Base-by-base conservation (phyloP, 2,329 filamentous ascomycete species). In the Beauveria scarabaeidicola region DNA sequence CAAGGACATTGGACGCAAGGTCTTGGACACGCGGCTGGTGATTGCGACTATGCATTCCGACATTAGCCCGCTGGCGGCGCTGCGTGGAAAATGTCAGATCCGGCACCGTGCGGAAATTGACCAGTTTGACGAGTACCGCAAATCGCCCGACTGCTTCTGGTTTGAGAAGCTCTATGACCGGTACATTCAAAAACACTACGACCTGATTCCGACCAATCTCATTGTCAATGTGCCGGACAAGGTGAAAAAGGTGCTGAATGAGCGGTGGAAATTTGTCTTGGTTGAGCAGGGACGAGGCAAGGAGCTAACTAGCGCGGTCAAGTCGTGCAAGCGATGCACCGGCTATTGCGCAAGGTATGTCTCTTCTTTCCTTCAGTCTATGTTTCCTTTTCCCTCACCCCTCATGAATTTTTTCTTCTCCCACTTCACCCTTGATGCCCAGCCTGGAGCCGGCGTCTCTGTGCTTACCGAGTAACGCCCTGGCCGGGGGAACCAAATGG, bases 31-130 rank as follows among this genome's bases (percentile, higher is more conserved):
- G 61, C 89, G 94, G 63, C 81, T 93, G 68, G 85, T 99, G 56
- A 97, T 93, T 75, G 93, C 91, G 63, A 96, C 94, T 32, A 99
- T 99, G 94, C 94, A 99, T 74, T 97, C 94, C 27, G 94, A 99
- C 77, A 88, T 91, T 63, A 96, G 91, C 71, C 94, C 94, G 61
- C 80, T 99, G 68, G 91, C 91, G 54, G 91, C 94, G 50, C 79
- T 99, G 66, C 90, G 94, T 69, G 94, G 94, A 66, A 96, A 95
- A 77, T 97, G 93, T 74, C 85, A 87, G 64, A 94, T 99, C 72
- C 82, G 84, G 72, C 94, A 99, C 77, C 86, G 90, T 66, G 89
- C 86, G 64, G 91, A 97, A 72, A 93, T 97, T 62, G 76, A 83
- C 40, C 87, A 89, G 69, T 76, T 97, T 65, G 90, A 96, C 60